Evolutionary conservation across 2,329 filamentous ascomycete genomes (phyloP), one percentile per base, ranked within the genome.

Genomic region (Moelleriella libera): DNA sequence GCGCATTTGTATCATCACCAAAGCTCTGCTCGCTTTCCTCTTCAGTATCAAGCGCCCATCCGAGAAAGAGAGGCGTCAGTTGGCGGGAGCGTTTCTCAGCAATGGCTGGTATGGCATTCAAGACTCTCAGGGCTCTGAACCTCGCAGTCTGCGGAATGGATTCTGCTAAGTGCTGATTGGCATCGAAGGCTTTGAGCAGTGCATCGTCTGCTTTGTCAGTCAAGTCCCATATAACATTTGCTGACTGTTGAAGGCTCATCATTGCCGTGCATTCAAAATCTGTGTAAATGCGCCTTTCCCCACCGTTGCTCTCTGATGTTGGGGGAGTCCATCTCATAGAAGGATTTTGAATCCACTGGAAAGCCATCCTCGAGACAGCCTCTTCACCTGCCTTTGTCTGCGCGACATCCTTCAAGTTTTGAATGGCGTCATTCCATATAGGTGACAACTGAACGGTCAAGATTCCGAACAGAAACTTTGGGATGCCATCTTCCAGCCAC

Each of bases 191-290:
- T 34, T 71, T 63, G 5, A 79, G 63, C 61, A 94, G 76, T 10
- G 75, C 68, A 29, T 80, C 72, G 34, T 71, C 67, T 3, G 79
- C 68, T 49, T 74, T 68, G 10, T 70, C 63, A 9, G 80, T 66
- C 1, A 74, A 68, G 21, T 72, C 64, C 45, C 78, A 74, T 7
- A 77, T 70, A 45, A 70, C 66, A 11, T 65, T 58, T 5, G 78
- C 72, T 28, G 71, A 62, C 11, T 68, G 67, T 43, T 76, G 67
- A 1, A 94, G 64, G 31, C 70, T 73, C 34, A 71, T 70, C 37
- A 90, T 61, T 54, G 92, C 88, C 21, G 80, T 83, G 60, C 90
- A 97, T 61, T 94, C 83, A 54, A 95, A 98, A 54, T 92, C 80
- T 1, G 82, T 87, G 31, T 78, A 58, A 30, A 71, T 67, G 3